These are phyloP conservation scores for Synchytrium microbalum DNA, from an alignment of 371 early-diverging fungal genomes.

Conservation along the genomic window DNA sequence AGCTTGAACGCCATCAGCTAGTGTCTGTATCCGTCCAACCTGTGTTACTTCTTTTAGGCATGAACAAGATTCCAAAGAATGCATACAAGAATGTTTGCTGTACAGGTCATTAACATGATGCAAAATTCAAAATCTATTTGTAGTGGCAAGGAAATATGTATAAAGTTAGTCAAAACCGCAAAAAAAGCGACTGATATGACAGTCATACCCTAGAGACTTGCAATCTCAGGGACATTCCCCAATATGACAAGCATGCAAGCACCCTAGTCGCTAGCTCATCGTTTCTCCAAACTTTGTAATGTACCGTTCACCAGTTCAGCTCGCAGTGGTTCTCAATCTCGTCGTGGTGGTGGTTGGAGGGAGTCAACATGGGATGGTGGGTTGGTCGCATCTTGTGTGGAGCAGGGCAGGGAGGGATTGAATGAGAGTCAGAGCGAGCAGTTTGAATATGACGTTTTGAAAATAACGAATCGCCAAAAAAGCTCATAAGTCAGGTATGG, in stretches of 20 bases:
- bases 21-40: background rate
- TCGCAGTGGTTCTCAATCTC: slow-evolving; percentile 89
- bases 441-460: no score
- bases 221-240: slow-evolving; percentile 19
- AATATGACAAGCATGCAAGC: slow-evolving; percentile 20
- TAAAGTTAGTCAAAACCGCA: background rate
- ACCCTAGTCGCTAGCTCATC: slow-evolving; percentile 24
- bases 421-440: no score
- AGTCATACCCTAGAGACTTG: slow-evolving; percentile 27
- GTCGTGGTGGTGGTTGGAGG: slow-evolving; percentile 75
- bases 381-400: slow-evolving; percentile 86
- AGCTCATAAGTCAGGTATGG: no score
- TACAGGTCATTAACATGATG: background rate
- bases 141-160: no score
- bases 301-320: slow-evolving; percentile 89
- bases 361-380: slow-evolving; percentile 79
- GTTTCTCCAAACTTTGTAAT: slow-evolving; percentile 29
- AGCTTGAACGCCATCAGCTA: background rate
- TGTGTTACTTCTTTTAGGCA: background rate
- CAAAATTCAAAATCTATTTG: background rate
- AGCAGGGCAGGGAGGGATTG: no score
- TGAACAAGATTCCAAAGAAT: background rate
- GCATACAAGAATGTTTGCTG: background rate
- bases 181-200: background rate
- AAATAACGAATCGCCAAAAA: no score